Evolutionary conservation across 2,329 filamentous ascomycete genomes (phyloP), one percentile per base, ranked within the genome.

Genomic region (Verticillium alfalfae): DNA sequence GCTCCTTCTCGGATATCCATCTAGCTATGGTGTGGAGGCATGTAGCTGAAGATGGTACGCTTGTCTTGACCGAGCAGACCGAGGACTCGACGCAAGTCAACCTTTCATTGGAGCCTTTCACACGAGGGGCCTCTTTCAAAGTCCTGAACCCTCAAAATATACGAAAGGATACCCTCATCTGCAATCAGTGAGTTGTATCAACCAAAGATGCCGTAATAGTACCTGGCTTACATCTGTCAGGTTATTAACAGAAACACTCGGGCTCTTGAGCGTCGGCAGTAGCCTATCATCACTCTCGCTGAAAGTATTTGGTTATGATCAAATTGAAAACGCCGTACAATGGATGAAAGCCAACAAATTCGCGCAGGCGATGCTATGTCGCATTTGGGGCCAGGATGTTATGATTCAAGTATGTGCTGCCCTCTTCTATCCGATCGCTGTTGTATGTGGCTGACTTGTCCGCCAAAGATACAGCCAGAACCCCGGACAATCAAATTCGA

Each of bases 291-390:
- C 18, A 12, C 4, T n/a, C 18, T 52, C 45, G 10, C 7, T 10
- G 6, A 52, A 22, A 9, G 18, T 13, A 8, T 52, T 52, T 10
- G 18, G 10, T 22, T 52, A 18, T 22, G 2, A 52, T 8, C 16
- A 26, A 52, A 10, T 10, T 4, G n/a, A 52, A 52, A 4, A 52
- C 13, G 36, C 39, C 16, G n/a, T 22, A 6, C n/a, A 1, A 41
- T n/a, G 18, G n/a, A 52, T n/a, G 18, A 12, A 52, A 10, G 10
- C n/a, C 45, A 75, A 77, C 4, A 70, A 72, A 5, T 75, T 78
- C 58, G 73, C 71, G 3, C 79, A 78, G 0, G 81, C 81, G 55
- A 72, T 79, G 22, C 13, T 65, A 15, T 41, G 39, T 26, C 36
- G 37, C 13, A 18, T 3, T 3, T 15, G 6, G 9, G n/a, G 10